These are phyloP conservation scores for Sordariomycetes sp. DNA, from an alignment of 2,329 filamentous ascomycete species.

Conservation along the genomic window DNA sequence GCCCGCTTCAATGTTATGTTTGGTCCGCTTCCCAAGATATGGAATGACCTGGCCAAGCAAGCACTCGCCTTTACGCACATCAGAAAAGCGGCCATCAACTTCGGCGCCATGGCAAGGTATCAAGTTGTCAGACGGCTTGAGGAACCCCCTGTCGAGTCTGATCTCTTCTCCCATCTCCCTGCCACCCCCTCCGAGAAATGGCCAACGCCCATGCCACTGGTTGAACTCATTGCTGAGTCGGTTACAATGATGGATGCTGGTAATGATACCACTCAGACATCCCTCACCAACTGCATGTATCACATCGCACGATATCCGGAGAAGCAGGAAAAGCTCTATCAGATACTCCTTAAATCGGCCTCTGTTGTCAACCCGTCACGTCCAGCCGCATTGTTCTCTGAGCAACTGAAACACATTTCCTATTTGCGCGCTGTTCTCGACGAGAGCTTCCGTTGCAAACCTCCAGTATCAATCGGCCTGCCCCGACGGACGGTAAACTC, in stretches of 20 bases:
- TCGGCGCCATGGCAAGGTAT: conserved; percentile 2
- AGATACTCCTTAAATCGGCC: not conserved
- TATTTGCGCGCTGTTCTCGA: conserved; percentile 4
- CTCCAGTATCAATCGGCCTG: conserved; percentile 2
- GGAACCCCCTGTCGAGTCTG: not conserved
- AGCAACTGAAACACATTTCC: conserved; percentile 1
- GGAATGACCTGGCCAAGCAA: not conserved
- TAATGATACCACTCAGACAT: conserved; percentile 5
- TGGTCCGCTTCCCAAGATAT: not conserved
- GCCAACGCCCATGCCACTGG: conserved; percentile 1
- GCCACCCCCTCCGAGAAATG: not conserved
- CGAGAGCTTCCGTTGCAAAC: conserved; percentile 1
- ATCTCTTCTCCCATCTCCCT: conserved; percentile 5
- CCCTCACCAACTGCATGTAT: conserved; percentile 5
- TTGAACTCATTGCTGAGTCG: conserved; percentile 3
- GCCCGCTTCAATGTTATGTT: not conserved
- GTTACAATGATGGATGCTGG: conserved; percentile 5
- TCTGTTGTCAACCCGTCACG: not conserved
- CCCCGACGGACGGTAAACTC: not conserved
- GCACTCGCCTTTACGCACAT: not conserved
- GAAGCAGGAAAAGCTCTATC: conserved; percentile 1
- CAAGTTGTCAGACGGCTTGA: conserved; percentile 1
- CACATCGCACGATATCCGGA: conserved; percentile 1
- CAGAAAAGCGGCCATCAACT: conserved; percentile 1
- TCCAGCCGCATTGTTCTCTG: not conserved